phyloP scores from a whole-genome alignment of 1,139 yeast species.

The Suhomyces coccinellae region DNA sequence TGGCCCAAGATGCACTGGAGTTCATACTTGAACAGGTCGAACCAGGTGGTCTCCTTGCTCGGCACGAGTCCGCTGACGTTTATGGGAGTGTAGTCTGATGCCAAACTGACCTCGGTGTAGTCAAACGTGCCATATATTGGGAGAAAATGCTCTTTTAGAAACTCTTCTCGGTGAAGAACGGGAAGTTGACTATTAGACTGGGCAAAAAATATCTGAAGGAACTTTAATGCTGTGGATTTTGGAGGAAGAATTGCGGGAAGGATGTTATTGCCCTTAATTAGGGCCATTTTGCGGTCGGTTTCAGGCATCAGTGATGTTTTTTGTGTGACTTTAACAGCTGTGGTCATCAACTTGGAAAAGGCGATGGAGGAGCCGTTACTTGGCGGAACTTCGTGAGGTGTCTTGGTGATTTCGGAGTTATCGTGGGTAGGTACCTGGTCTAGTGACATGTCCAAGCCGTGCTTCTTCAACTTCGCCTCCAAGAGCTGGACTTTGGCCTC shows the following conservation, averaged over 20 bases:
- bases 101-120: conserved; percentile 51
- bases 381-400: not conserved
- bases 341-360: conserved; percentile 72
- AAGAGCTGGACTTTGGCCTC: conserved; percentile 63
- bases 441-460: conserved; percentile 32
- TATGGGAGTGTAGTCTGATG: conserved; percentile 58
- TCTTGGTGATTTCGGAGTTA: not conserved
- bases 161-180: conserved; percentile 75
- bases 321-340: conserved; percentile 67
- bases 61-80: conserved; percentile 26
- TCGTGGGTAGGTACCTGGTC: not conserved
- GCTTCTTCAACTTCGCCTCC: conserved; percentile 48
- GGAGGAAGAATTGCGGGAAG: conserved; percentile 64
- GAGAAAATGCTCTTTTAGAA: conserved; percentile 61
- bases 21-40: conserved; percentile 32
- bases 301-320: conserved; percentile 6
- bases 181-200: conserved; percentile 85
- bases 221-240: conserved; percentile 65
- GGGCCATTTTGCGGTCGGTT: not conserved
- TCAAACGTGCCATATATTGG: conserved; percentile 78
- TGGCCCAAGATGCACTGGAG: conserved; percentile 25
- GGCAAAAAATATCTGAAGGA: conserved; percentile 68
- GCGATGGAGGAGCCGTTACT: conserved; percentile 35
- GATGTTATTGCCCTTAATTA: conserved; percentile 8
- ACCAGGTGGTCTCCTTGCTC: conserved; percentile 47